A percentile compares a stretch with the other conserved stretches of the same genome.
These are phyloP conservation scores for Lagerstroemia speciosa DNA, from an alignment of 345 rosid genomes.

Conservation along the genomic window DNA sequence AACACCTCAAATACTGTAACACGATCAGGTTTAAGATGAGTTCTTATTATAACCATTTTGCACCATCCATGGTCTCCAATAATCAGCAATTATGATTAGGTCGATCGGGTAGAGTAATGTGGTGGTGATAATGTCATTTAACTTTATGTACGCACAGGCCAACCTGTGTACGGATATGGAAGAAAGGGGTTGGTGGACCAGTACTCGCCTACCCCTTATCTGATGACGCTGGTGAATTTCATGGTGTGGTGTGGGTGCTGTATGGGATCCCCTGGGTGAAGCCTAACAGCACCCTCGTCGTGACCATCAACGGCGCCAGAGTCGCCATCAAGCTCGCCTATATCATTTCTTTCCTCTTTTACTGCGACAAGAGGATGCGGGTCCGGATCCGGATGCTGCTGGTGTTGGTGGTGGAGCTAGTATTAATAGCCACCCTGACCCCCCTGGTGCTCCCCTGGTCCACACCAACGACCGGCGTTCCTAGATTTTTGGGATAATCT, in stretches of 20 bases:
- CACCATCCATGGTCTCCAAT: too few species aligned
- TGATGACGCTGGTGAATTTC: conserved; percentile 71
- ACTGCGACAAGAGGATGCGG: conserved; percentile 27
- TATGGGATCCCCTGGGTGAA: conserved; percentile 72
- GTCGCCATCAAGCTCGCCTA: conserved; percentile 42
- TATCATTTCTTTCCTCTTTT: conserved; percentile 35
- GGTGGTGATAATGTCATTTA: too few species aligned
- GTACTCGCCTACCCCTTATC: conserved; percentile 66
- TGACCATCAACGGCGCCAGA: conserved; percentile 70
- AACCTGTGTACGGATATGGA: conserved; percentile 58
- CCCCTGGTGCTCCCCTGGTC: conserved; percentile 32
- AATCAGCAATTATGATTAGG: too few species aligned
- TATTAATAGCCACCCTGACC: conserved; percentile 24
- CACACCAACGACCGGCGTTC: conserved; percentile 40
- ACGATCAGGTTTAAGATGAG: too few species aligned
- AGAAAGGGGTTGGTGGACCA: conserved; percentile 66
- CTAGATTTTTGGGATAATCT: conserved; percentile 43
- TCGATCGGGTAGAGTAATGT: too few species aligned
- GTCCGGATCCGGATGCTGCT: conserved; percentile 22
- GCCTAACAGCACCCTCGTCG: conserved; percentile 52
- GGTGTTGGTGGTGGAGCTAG: conserved; percentile 23
- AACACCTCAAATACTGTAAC: too few species aligned
- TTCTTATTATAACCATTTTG: too few species aligned
- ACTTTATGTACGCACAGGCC: conserved; percentile 43
- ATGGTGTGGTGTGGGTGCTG: conserved; percentile 61